Evolutionary conservation across 495 filamentous ascomycete genomes (phyloP).

Genomic region (Hypoxylon fuscum): DNA sequence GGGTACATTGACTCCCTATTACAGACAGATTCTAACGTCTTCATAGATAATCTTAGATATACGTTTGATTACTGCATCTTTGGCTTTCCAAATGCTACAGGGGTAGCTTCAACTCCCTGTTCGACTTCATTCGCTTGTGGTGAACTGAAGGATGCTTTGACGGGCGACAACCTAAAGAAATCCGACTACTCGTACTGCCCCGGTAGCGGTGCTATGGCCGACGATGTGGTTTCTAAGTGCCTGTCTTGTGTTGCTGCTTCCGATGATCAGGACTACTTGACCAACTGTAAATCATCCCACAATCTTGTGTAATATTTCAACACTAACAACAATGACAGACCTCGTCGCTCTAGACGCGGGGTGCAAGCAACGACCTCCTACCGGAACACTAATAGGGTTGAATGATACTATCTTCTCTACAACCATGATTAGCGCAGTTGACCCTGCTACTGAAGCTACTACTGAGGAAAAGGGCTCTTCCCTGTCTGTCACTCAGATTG

Average conservation of each 20-base stretch:
- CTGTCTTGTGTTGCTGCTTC: conserved; percentile 50
- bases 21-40: conserved; percentile 28
- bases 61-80: conserved; percentile 56
- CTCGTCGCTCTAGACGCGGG: conserved; percentile 58
- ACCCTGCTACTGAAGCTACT: conserved; percentile 38
- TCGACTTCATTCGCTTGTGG: conserved; percentile 54
- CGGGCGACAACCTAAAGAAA: conserved; percentile 42
- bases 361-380: conserved; percentile 56
- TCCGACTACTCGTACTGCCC: conserved; percentile 53
- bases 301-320: neutral
- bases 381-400: conserved; percentile 52
- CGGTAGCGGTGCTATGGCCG: conserved; percentile 42
- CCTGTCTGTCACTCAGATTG: conserved; percentile 46
- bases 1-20: conserved; percentile 29
- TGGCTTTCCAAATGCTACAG: conserved; percentile 54
- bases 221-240: conserved; percentile 44
- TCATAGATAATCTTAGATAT: conserved; percentile 57
- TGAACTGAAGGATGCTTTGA: conserved; percentile 41
- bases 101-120: conserved; percentile 50
- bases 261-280: conserved; percentile 48
- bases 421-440: conserved; percentile 51
- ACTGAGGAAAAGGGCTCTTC: conserved; percentile 18
- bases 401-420: conserved; percentile 59
- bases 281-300: conserved; percentile 47
- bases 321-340: conserved; percentile 43